Conservation (phyloP, 257 asterid species). For the Jacaranda mimosifolia region DNA sequence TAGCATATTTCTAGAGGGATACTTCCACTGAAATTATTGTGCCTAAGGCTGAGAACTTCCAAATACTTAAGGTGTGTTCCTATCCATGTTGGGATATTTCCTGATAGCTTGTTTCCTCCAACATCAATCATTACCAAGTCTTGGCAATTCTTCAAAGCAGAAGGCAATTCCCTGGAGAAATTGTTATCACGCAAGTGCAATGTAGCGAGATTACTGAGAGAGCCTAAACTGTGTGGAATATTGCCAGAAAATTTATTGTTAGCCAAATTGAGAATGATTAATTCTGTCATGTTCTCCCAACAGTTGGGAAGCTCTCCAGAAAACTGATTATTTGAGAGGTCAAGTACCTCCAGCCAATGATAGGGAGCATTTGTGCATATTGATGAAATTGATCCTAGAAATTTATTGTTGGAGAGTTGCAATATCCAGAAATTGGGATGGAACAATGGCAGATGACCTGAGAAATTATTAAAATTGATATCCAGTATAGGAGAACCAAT, state of each 20-base stretch:
- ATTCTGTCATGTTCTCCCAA: neutral
- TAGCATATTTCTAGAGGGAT: slow-evolving; percentile 30
- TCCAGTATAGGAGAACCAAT: slow-evolving; percentile 12
- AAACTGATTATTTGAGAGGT: slow-evolving; percentile 35
- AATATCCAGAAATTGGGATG: neutral
- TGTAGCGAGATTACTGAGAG: neutral
- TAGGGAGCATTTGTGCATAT: slow-evolving; percentile 9
- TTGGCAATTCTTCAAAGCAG: slow-evolving; percentile 4
- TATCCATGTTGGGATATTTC: slow-evolving; percentile 37
- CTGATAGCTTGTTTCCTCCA: slow-evolving; percentile 26
- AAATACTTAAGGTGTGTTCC: neutral
- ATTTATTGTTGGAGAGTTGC: slow-evolving; percentile 33
- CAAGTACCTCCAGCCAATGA: neutral
- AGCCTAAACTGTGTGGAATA: slow-evolving; percentile 30
- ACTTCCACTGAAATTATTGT: slow-evolving; percentile 37
- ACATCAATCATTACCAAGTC: neutral
- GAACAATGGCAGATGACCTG: slow-evolving; percentile 30
- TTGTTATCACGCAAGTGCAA: slow-evolving; percentile 15
- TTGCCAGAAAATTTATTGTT: slow-evolving; percentile 39
- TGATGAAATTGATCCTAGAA: slow-evolving; percentile 39
- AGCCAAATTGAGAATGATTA: slow-evolving; percentile 21
- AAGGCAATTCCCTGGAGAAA: slow-evolving; percentile 25
- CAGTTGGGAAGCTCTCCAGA: no score
- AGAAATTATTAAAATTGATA: slow-evolving; percentile 38
- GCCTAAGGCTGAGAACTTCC: neutral